These are phyloP conservation scores for Posidonia australis DNA, from an alignment of 106 monocot species.

Conservation along the genomic window DNA sequence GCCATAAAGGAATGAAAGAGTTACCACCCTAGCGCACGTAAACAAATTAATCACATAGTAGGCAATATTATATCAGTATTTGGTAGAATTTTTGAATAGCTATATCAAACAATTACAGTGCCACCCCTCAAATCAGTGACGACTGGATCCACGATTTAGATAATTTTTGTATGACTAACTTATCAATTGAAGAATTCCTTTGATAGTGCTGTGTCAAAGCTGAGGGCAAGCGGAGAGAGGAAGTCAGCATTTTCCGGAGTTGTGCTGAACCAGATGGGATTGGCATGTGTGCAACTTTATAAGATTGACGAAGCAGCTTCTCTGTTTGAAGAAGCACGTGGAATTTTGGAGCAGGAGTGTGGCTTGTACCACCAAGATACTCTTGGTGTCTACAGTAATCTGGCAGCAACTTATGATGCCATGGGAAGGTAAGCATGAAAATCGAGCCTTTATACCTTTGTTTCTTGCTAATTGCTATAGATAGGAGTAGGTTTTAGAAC, in stretches of 20 bases:
- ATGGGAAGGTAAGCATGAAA: constrained; percentile 34
- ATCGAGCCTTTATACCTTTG: not conserved
- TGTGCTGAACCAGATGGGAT: constrained; percentile 38
- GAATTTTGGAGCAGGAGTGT: constrained; percentile 33
- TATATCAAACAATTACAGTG: no score
- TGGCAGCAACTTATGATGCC: constrained; percentile 42
- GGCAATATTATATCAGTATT: no score
- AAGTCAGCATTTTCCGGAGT: constrained; percentile 36
- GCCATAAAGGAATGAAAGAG: no score
- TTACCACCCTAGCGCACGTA: no score
- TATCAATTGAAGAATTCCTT: constrained; percentile 14
- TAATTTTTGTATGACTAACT: no score
- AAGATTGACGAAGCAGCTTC: constrained; percentile 33
- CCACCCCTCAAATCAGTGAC: no score
- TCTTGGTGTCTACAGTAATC: constrained; percentile 40
- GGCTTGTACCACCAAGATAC: constrained; percentile 29
- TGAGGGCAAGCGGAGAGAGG: constrained; percentile 30
- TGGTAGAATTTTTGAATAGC: no score
- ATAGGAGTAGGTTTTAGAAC: not conserved
- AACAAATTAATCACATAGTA: no score
- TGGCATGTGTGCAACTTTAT: constrained; percentile 36
- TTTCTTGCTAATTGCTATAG: not conserved
- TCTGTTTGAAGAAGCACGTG: constrained; percentile 36
- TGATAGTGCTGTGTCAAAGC: constrained; percentile 25
- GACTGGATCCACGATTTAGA: no score